Base-by-base conservation (phyloP, 495 filamentous ascomycete species). In the Echria macrotheca region DNA sequence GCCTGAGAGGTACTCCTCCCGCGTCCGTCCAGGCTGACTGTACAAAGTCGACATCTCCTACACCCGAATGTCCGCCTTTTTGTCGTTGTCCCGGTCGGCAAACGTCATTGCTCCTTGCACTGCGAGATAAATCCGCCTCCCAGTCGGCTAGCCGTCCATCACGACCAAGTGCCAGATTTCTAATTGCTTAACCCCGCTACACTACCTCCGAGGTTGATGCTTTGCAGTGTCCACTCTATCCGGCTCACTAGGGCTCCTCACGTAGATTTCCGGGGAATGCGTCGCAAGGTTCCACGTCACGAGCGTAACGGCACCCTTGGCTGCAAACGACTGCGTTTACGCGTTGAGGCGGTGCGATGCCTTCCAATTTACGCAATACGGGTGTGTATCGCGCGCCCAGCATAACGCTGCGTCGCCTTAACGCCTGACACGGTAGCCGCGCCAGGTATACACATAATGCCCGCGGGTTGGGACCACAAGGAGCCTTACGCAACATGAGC, bases 271-370 rank as follows among this genome's bases (percentile, higher is more conserved):
- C 21, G 9, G 15, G 22, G 3, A 14, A 9, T 14, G 24, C 42
- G 42, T 44, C 42, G 42, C 26, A 32, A 32, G 42, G 12, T 44
- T 44, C 42, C 42, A 44, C 42, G 42, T 28, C 24, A 44, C 21
- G 24, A 26, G n/a, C n/a, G n/a, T n/a, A n/a, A n/a, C n/a, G n/a
- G n/a, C n/a, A n/a, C n/a, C 28, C 28, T 31, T 31, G 28, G 24
- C 23, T 24, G 19, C 26, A 29, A 28, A 24, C n/a, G 26, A 29
- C 23, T 22, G 42, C 24, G 25, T 26, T 22, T 15, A 12, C 10
- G 42, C 42, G 39, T 44, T 44, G 42, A 32, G 42, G 42, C 42
- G 42, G 32, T 44, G 42, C 42, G 32, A 41, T 22, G 38, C 38
- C 26, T 32, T 29, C 28, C 12, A n/a, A 44, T 44, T 44, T 44